Conservation (phyloP, 192 early-diverging fungal species). For the Podila epigama region DNA sequence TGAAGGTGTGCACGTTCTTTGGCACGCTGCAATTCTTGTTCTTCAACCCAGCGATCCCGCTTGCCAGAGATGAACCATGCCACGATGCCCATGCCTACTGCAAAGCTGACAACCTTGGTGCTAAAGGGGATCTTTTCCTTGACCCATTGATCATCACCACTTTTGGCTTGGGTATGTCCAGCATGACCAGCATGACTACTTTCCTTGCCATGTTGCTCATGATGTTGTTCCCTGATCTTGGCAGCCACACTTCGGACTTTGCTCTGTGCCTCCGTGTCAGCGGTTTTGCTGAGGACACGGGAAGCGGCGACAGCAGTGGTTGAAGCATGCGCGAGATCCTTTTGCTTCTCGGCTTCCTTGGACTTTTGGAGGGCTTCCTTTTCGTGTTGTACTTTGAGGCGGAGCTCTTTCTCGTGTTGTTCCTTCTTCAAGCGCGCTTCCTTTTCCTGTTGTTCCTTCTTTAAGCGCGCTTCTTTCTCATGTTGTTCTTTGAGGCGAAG, state of each 20-base stretch:
- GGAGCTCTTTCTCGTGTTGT: constrained; percentile 1
- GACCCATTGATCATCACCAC: not conserved
- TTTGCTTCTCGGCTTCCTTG: constrained; percentile 9
- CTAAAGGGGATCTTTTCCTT: constrained; percentile 26
- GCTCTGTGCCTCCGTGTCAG: not conserved
- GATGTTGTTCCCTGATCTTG: not conserved
- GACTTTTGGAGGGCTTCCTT: constrained; percentile 6
- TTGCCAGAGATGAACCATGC: constrained; percentile 45
- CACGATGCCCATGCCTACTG: constrained; percentile 17
- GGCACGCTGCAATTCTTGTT: constrained; percentile 10
- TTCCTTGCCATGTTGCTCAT: not conserved
- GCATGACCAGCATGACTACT: not conserved
- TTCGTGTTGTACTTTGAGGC: constrained; percentile 25
- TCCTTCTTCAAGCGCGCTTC: not conserved
- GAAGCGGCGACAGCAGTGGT: not conserved
- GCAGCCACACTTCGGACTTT: not conserved
- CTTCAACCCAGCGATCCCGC: constrained; percentile 16
- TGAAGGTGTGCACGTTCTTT: too few species aligned
- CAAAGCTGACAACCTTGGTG: constrained; percentile 6
- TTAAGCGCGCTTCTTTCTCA: not conserved
- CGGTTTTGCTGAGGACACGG: not conserved
- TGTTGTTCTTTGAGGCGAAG: constrained; percentile 4
- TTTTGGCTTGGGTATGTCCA: not conserved
- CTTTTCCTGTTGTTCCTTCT: constrained; percentile 14
- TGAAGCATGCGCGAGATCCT: constrained; percentile 1